phyloP scores from a whole-genome alignment of 331 rosid species.

The Pyrus hybrid region DNA sequence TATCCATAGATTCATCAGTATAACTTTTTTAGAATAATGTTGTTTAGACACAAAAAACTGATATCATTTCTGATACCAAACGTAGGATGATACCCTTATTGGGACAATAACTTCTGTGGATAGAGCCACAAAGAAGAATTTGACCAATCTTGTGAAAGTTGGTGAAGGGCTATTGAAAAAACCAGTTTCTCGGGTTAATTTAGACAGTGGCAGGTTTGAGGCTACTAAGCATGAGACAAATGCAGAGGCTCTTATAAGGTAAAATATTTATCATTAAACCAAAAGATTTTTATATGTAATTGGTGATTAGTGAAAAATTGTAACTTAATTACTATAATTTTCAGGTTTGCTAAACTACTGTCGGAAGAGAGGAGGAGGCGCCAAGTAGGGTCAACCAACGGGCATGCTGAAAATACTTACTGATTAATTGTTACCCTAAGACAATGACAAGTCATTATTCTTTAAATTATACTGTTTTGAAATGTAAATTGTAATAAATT shows the following conservation, averaged over 20 bases:
- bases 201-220: constrained; percentile 30
- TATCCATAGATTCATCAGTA: no score
- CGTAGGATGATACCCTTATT: constrained; percentile 7
- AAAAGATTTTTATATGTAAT: neutral
- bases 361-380: constrained; percentile 23
- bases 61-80: neutral
- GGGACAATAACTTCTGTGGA: constrained; percentile 10
- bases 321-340: neutral
- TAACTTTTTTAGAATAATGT: no score
- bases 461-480: neutral
- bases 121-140: constrained; percentile 25
- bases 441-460: neutral
- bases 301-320: neutral
- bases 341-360: constrained; percentile 21
- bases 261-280: neutral
- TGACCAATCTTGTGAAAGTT: constrained; percentile 25
- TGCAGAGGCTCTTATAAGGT: constrained; percentile 26
- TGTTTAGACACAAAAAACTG: no score
- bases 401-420: neutral
- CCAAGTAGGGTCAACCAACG: neutral
- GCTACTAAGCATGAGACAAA: constrained; percentile 18
- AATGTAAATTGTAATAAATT: neutral
- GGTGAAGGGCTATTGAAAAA: constrained; percentile 35
- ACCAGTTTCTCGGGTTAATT: constrained; percentile 35
- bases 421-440: neutral